phyloP scores from a whole-genome alignment of 2,329 filamentous ascomycete genomes.

The Fusarium marasasianum region DNA sequence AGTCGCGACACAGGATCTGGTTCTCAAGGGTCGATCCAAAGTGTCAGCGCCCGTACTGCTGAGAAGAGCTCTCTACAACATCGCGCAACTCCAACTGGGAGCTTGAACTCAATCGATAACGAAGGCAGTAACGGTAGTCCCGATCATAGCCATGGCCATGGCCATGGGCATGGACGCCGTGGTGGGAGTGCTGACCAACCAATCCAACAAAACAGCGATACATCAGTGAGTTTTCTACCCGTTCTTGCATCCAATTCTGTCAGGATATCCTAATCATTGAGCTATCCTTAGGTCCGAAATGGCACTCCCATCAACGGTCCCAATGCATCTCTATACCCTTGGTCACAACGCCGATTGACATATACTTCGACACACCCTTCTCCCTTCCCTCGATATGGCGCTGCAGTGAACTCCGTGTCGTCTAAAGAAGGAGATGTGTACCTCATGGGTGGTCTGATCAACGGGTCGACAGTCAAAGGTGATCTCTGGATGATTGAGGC shows the following conservation, averaged over 20 bases:
- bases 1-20: conserved; percentile 63
- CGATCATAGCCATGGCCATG: conserved; percentile 61
- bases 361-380: conserved; percentile 84
- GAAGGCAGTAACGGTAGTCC: conserved; percentile 68
- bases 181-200: conserved; percentile 60
- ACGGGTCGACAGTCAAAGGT: conserved; percentile 94
- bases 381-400: conserved; percentile 96
- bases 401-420: conserved; percentile 89
- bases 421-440: conserved; percentile 98
- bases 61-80: conserved; percentile 63
- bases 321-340: conserved; percentile 89
- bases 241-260: neutral
- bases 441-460: conserved; percentile 95
- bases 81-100: conserved; percentile 79
- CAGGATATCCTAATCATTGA: conserved; percentile 16
- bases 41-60: conserved; percentile 55
- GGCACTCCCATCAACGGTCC: conserved; percentile 61
- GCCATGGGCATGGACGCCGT: conserved; percentile 60
- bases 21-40: conserved; percentile 59
- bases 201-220: conserved; percentile 51
- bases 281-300: conserved; percentile 61
- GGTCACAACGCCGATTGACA: conserved; percentile 89
- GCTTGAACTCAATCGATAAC: conserved; percentile 76
- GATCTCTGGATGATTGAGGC: conserved; percentile 98
- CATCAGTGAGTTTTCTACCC: conserved; percentile 52